Conservation (phyloP, 2,329 filamentous ascomycete species). For the Scedosporium aurantiacum region DNA sequence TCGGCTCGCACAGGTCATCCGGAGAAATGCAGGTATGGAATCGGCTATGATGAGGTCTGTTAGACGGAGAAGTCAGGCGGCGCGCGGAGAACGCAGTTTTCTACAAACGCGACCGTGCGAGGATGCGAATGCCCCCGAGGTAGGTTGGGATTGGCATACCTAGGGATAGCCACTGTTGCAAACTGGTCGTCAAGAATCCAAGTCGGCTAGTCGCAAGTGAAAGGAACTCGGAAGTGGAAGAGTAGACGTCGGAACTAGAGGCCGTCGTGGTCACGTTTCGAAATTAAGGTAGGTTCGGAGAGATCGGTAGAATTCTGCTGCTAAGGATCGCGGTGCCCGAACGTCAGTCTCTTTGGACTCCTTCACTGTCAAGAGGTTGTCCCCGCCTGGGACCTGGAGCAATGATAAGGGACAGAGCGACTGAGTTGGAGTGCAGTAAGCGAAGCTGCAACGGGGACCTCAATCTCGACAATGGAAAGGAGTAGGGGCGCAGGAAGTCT, state of each 20-base stretch:
- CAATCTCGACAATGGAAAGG: neutral
- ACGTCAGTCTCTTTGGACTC: neutral
- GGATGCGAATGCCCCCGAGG: no score
- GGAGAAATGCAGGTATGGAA: neutral
- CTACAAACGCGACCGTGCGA: no score
- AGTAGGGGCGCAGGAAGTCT: neutral
- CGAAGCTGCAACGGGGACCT: neutral
- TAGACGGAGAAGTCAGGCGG: neutral
- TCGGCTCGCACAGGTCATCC: slow-evolving; percentile 1
- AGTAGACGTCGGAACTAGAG: neutral
- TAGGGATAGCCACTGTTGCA: neutral
- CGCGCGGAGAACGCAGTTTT: neutral
- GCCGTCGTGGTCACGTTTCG: neutral
- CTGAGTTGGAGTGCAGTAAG: neutral
- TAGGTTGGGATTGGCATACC: neutral
- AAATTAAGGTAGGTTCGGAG: neutral
- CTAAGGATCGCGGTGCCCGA: neutral
- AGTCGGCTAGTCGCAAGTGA: neutral
- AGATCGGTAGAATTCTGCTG: neutral
- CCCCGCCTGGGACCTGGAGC: neutral
- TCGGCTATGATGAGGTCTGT: neutral
- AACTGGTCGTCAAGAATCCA: neutral
- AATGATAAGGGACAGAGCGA: neutral
- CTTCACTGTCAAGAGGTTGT: neutral
- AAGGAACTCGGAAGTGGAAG: neutral